Evolutionary conservation across 352 stramenopile genomes (phyloP), one percentile per base, ranked within the genome.

Genomic region (Phytophthora syringae): DNA sequence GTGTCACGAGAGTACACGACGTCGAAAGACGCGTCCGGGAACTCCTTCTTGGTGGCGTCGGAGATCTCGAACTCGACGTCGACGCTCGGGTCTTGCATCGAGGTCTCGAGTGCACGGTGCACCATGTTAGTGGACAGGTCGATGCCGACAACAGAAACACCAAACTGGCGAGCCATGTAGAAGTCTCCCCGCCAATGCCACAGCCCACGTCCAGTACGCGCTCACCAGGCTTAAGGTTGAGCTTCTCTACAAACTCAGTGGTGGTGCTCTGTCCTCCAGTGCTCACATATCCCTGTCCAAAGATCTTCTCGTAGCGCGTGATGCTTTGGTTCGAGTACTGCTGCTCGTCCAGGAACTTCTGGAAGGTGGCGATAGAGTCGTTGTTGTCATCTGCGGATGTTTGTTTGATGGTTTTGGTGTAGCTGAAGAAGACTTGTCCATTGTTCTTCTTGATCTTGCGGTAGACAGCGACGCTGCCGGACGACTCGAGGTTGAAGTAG

Each of bases 91-190:
- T 86, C 64, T 11, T 65, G 52, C 77, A 90, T 86, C 15, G 80
- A 88, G 15, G 60, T 77, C 60, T 91, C 82, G n/a, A 91, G 69
- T 7, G 82, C 80, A 4, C 80, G 80, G 51, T 91, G 79, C 21
- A 91, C 77, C 82, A 91, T 91, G 62, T 91, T 91, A 13, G 80
- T 89, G 18, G 82, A 91, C 13, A 91, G 65, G 60, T 91, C 82
- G 52, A 91, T 91, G 18, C 80, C 82, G 12, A 91, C 74, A 9
- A 91, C 82, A 1, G 89, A 85, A 24, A 90, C 79, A 21, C 84
- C 88, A 25, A 98, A 90, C 52, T 95, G 84, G 39, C 96, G 95
- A 12, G 90, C 90, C 67, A 97, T 90, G 70, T 97, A 97, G 54
- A 95, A 88, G 28, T 89, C 85, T 1, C 90, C 94, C 91, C 91